Conservation (phyloP, 495 filamentous ascomycete species). For the Penicillium malachiteum region DNA sequence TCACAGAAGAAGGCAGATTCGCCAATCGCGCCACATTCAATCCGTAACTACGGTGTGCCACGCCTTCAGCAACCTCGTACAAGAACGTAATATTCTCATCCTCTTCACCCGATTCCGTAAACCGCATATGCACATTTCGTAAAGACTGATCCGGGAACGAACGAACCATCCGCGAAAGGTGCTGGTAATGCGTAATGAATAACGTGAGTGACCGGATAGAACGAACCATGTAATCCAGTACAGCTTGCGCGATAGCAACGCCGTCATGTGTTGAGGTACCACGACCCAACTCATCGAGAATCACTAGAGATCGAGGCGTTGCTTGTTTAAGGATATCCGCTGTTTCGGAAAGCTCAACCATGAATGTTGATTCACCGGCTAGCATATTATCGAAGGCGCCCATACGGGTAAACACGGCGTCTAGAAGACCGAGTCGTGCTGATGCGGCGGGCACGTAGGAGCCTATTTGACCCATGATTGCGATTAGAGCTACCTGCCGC, state of each 20-base stretch:
- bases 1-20: conserved; percentile 68
- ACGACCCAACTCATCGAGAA: conserved; percentile 93
- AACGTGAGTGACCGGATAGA: conserved; percentile 73
- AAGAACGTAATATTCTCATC: conserved; percentile 72
- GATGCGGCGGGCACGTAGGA: conserved; percentile 85
- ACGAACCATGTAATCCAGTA: conserved; percentile 78
- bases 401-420: conserved; percentile 95
- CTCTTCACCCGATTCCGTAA: conserved; percentile 53
- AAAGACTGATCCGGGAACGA: conserved; percentile 61
- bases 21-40: conserved; percentile 90
- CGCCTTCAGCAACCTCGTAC: conserved; percentile 80
- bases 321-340: conserved; percentile 86
- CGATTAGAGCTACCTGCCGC: conserved; percentile 84
- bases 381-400: conserved; percentile 97
- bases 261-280: conserved; percentile 95
- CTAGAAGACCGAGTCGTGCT: conserved; percentile 74
- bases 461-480: conserved; percentile 92
- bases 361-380: conserved; percentile 92
- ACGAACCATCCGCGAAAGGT: conserved; percentile 67
- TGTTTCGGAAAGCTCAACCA: conserved; percentile 95
- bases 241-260: conserved; percentile 91
- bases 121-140: conserved; percentile 81
- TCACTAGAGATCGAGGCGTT: conserved; percentile 74
- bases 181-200: conserved; percentile 98
- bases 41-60: conserved; percentile 90